These are phyloP conservation scores for Phoma sp. DNA, from an alignment of 2,329 filamentous ascomycete species.

Conservation along the genomic window DNA sequence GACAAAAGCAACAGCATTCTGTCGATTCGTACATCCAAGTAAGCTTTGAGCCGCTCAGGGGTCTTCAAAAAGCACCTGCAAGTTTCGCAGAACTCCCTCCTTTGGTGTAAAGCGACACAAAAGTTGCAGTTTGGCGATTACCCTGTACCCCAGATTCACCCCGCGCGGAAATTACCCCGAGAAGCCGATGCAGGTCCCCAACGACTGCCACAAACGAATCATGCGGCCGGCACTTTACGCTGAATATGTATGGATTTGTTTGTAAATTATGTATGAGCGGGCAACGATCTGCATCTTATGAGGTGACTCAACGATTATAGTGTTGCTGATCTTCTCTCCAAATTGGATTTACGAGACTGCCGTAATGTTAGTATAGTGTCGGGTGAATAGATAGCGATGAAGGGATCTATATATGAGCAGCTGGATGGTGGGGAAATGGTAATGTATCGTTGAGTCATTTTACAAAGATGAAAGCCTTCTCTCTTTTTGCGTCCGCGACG, in stretches of 20 bases:
- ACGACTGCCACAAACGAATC: slow-evolving; percentile 2
- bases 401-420: slow-evolving; percentile 5
- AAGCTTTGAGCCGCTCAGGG: slow-evolving; percentile 3
- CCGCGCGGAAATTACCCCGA: slow-evolving; percentile 24
- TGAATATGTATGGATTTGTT: neutral
- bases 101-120: neutral
- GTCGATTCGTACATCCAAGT: neutral
- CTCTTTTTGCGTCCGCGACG: slow-evolving; percentile 15
- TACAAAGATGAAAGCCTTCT: slow-evolving; percentile 24
- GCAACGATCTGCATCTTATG: slow-evolving; percentile 1
- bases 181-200: slow-evolving; percentile 19
- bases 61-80: neutral
- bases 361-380: neutral
- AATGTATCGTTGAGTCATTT: too few species aligned
- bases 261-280: neutral
- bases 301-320: slow-evolving; percentile 1
- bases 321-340: neutral
- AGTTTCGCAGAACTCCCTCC: too few species aligned
- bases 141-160: slow-evolving; percentile 12
- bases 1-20: neutral
- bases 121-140: neutral
- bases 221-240: neutral
- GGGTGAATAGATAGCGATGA: slow-evolving; percentile 13
- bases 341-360: neutral
- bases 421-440: neutral